Percentiles rank a stretch among this genome's conserved stretches.
phyloP scores from a whole-genome alignment of 306 rosid species.

The Prunus padus region DNA sequence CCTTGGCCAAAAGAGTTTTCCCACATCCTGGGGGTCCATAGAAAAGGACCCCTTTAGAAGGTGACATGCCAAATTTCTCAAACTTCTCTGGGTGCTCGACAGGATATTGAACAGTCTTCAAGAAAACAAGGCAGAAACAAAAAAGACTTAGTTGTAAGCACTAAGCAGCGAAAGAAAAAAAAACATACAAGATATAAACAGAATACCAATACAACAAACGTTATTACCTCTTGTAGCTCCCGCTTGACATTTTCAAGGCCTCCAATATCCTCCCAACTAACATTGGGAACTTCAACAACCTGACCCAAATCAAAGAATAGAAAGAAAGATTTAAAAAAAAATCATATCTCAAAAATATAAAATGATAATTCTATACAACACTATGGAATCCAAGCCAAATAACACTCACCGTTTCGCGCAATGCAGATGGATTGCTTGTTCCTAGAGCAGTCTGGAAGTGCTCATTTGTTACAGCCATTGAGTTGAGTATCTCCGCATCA shows the following conservation, averaged over 20 bases:
- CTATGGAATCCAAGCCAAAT: neutral
- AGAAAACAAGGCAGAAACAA: slow-evolving; percentile 14
- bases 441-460: slow-evolving; percentile 77
- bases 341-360: neutral
- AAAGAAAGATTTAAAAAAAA: neutral
- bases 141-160: neutral
- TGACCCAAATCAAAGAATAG: slow-evolving; percentile 2
- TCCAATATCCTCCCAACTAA: slow-evolving; percentile 56
- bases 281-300: slow-evolving; percentile 64
- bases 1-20: slow-evolving; percentile 58
- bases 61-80: slow-evolving; percentile 64
- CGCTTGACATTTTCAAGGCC: slow-evolving; percentile 66
- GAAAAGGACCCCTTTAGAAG: slow-evolving; percentile 61
- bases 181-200: neutral
- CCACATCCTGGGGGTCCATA: slow-evolving; percentile 68
- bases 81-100: slow-evolving; percentile 60
- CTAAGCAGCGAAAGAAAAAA: neutral
- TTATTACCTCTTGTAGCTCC: slow-evolving; percentile 52
- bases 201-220: neutral
- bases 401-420: slow-evolving; percentile 61
- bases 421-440: slow-evolving; percentile 69
- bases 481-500: slow-evolving; percentile 62
- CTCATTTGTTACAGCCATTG: slow-evolving; percentile 63
- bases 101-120: slow-evolving; percentile 60
- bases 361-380: neutral